These are phyloP conservation scores for Zea mays DNA, from an alignment of 176 grass and related monocot species.

Conservation along the genomic window Zm-B73-REFERENCE-NAM-5.0 NC_050098.1:14327501-14328000, in stretches of 20 bases:
- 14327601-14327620: no score
- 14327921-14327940: constrained; percentile 84
- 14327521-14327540: no score
- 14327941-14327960: constrained; percentile 93
- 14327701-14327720: neutral
- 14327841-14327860: constrained; percentile 57
- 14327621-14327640: no score
- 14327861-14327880: constrained; percentile 61
- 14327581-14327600: no score
- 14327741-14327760: constrained; percentile 34
- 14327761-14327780: constrained; percentile 17
- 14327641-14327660: no score
- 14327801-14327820: constrained; percentile 68
- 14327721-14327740: neutral
- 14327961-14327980: constrained; percentile 88
- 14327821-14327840: constrained; percentile 63
- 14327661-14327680: no score
- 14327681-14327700: neutral
- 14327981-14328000: constrained; percentile 87
- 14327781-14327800: constrained; percentile 50
- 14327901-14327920: constrained; percentile 75
- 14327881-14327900: constrained; percentile 86
- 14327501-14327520: no score
- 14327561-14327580: no score
- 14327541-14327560: no score